Evolutionary conservation across 768 basidiomycete genomes (phyloP).

Genomic region (Boletellus sp.): DNA sequence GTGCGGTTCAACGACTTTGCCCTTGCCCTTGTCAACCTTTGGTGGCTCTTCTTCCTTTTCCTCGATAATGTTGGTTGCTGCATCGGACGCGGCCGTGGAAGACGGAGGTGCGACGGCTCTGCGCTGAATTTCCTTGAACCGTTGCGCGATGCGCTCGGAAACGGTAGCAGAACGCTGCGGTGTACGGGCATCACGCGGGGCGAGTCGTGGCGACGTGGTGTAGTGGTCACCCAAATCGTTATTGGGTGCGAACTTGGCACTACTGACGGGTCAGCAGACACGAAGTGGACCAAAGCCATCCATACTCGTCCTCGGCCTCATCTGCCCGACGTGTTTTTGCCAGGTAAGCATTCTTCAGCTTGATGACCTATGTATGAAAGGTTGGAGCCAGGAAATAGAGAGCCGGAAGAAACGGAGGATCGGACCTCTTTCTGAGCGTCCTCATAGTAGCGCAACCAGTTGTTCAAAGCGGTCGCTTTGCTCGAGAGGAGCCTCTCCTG

Average conservation of each 20-base stretch:
- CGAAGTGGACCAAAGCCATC: slow-evolving; percentile 7
- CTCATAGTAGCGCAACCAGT: slow-evolving; percentile 70
- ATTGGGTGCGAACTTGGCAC: slow-evolving; percentile 85
- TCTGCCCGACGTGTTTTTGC: slow-evolving; percentile 80
- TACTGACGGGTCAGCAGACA: slow-evolving; percentile 31
- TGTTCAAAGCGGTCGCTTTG: slow-evolving; percentile 55
- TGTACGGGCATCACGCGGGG: slow-evolving; percentile 50
- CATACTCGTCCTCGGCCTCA: slow-evolving; percentile 92
- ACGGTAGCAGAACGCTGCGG: slow-evolving; percentile 73
- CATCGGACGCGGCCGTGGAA: slow-evolving; percentile 25
- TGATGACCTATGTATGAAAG: slow-evolving; percentile 39
- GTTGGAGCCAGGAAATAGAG: background rate
- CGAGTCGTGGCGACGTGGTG: slow-evolving; percentile 72
- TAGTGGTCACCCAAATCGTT: slow-evolving; percentile 63
- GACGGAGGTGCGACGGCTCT: slow-evolving; percentile 38
- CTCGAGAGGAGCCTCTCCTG: slow-evolving; percentile 63
- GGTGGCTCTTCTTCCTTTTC: slow-evolving; percentile 36
- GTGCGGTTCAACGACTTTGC: slow-evolving; percentile 50
- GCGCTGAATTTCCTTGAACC: slow-evolving; percentile 76
- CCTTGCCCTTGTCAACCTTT: slow-evolving; percentile 84
- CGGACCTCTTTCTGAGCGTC: slow-evolving; percentile 60
- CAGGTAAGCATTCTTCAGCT: slow-evolving; percentile 74
- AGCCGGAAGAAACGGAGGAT: background rate
- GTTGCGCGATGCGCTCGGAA: slow-evolving; percentile 80
- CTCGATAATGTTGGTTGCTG: slow-evolving; percentile 22